Conservation (phyloP, 306 rosid species). For the Hippophae rhamnoides region DNA sequence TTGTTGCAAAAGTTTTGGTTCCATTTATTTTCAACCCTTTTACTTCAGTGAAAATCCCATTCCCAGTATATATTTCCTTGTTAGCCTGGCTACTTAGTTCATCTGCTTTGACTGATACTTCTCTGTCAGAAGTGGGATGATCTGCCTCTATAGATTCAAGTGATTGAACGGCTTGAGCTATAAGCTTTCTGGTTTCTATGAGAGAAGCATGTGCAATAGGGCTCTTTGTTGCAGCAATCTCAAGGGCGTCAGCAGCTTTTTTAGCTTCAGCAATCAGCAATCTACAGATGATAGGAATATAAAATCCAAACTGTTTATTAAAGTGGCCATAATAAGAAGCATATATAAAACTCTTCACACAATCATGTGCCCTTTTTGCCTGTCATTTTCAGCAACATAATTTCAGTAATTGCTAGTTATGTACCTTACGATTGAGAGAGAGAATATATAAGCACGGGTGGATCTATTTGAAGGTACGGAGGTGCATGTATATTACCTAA, state of each 20-base stretch:
- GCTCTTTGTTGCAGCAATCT: constrained; percentile 70
- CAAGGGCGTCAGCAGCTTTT: constrained; percentile 87
- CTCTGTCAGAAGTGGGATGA: constrained; percentile 20
- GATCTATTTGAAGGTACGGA: no score
- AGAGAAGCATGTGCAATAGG: constrained; percentile 76
- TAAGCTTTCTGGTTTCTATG: constrained; percentile 72
- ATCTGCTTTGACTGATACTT: constrained; percentile 25
- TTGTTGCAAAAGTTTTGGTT: constrained; percentile 25
- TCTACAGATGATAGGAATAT: constrained; percentile 32
- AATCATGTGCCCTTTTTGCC: no score
- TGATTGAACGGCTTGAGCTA: constrained; percentile 81
- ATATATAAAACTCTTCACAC: not conserved
- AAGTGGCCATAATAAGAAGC: constrained; percentile 1
- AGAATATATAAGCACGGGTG: no score
- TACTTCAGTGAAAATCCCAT: constrained; percentile 23
- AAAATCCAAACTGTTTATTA: not conserved
- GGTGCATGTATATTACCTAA: no score
- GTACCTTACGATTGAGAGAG: no score
- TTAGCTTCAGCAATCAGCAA: constrained; percentile 89
- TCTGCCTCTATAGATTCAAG: constrained; percentile 53
- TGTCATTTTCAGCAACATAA: no score
- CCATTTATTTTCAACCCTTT: constrained; percentile 42
- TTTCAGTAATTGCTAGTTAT: no score
- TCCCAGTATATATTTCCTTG: constrained; percentile 10
- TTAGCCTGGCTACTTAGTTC: constrained; percentile 19